phyloP scores from a whole-genome alignment of 306 rosid species.

The Argentina anserina region DNA sequence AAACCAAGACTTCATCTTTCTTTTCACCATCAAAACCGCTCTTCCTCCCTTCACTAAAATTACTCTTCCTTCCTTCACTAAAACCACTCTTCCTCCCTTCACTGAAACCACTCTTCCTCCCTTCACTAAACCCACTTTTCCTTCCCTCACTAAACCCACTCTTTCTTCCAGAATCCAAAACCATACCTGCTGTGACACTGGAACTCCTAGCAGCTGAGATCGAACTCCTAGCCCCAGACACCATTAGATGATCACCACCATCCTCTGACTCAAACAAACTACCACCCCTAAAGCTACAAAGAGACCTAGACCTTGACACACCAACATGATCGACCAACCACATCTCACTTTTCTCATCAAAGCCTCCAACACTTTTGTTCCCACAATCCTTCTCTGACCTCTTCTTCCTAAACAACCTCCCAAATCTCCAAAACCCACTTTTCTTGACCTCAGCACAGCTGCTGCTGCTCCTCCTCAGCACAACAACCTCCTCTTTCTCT shows the following conservation, averaged over 20 bases:
- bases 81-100: constrained; percentile 64
- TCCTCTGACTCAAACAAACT: constrained; percentile 73
- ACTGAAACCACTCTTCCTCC: constrained; percentile 76
- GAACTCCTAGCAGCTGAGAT: constrained; percentile 95
- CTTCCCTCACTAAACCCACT: constrained; percentile 51
- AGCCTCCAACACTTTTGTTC: constrained; percentile 59
- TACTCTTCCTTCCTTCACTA: constrained; percentile 67
- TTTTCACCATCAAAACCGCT: constrained; percentile 66
- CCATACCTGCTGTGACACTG: constrained; percentile 68
- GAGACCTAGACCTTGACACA: constrained; percentile 87
- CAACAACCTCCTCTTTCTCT: constrained; percentile 46
- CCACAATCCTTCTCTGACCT: constrained; percentile 54
- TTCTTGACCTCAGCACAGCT: constrained; percentile 68
- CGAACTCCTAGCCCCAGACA: constrained; percentile 85
- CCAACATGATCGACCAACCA: constrained; percentile 60
- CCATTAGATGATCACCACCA: constrained; percentile 57
- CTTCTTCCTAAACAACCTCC: constrained; percentile 71
- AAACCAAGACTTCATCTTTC: constrained; percentile 36
- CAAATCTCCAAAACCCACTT: constrained; percentile 66
- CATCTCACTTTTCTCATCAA: constrained; percentile 65
- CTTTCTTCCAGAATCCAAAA: constrained; percentile 79
- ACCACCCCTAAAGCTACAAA: constrained; percentile 82
- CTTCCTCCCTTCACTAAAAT: constrained; percentile 81
- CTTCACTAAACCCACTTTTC: constrained; percentile 45
- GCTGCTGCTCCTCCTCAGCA: constrained; percentile 68